Base-by-base conservation (phyloP, 805 yeast genomes). In the Candida morakotiae region DNA sequence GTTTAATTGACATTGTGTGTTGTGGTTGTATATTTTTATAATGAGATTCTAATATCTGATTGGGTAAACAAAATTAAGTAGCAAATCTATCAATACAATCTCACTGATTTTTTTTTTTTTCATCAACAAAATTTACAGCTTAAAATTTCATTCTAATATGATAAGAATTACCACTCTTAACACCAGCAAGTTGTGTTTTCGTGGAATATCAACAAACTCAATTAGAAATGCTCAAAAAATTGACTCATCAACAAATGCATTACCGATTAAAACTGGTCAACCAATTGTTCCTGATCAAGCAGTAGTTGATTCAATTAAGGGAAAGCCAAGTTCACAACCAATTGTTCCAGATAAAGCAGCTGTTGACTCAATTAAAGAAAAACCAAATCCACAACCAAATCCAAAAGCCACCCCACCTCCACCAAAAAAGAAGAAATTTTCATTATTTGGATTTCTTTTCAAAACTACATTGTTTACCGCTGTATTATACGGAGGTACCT, bases 401-500 rank as follows among this genome's bases (percentile, higher is more conserved):
- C 34, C 40, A 16, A 16, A 29, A 31, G 11, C 16, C 3, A 9
- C 17, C n/a, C 20, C 43, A 10, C 34, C 27, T 14, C 24, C 31
- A 30, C 37, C 41, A 22, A 46, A 43, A 28, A 50, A 53, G 43
- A 62, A 62, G 57, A 46, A 47, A 37, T 58, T 55, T 38, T 56
- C 69, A 6, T 43, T 64, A 23, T 38, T 55, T 20, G 53, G 59
- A 3, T 54, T 63, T 29, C 40, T 67, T 31, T 47, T 65, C 46
- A 58, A 55, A 34, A 47, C 64, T 10, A 44, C 57, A 9, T 39
- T 60, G 8, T 36, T 53, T 18, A 55, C 58, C 6, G 42, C 64
- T 7, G 51, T 58, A 13, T 51, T 47, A 5, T 67, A 67, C 40
- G 73, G 71, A 2, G 63, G 64, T 16, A 57, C 69, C 10, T 51